Evolutionary conservation across 2,329 filamentous ascomycete genomes (phyloP).

Genomic region (Cladophialophora yegresii): DNA sequence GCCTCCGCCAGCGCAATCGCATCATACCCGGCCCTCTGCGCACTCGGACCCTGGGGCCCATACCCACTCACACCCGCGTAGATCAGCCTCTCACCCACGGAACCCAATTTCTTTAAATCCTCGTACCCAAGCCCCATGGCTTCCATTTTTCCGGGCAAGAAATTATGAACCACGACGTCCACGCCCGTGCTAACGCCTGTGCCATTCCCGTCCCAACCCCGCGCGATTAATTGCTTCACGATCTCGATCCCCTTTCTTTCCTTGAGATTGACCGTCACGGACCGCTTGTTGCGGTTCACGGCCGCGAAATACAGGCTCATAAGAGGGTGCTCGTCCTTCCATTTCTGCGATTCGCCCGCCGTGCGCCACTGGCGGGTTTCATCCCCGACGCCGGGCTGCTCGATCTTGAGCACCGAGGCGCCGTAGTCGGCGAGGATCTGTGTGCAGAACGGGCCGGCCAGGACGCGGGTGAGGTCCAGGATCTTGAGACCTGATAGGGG

Average conservation of each 20-base stretch:
- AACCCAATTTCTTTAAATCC: constrained; percentile 39
- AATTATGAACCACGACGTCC: constrained; percentile 34
- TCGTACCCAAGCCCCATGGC: constrained; percentile 47
- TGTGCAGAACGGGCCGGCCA: constrained; percentile 34
- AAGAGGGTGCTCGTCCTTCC: constrained; percentile 26
- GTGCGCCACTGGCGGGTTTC: constrained; percentile 35
- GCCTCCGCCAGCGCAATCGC: constrained; percentile 34
- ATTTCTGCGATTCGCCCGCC: constrained; percentile 28
- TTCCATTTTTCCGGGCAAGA: constrained; percentile 49
- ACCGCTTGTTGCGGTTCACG: constrained; percentile 35
- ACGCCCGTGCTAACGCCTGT: background rate
- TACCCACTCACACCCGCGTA: constrained; percentile 58
- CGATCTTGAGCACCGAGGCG: constrained; percentile 38
- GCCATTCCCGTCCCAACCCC: constrained; percentile 5
- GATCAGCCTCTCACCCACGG: constrained; percentile 48
- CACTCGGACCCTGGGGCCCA: constrained; percentile 49
- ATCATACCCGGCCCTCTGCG: constrained; percentile 34
- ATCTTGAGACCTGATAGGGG: constrained; percentile 27
- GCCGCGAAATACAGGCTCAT: constrained; percentile 42
- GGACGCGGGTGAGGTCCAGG: constrained; percentile 34
- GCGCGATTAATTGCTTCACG: constrained; percentile 19
- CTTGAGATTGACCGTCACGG: constrained; percentile 31
- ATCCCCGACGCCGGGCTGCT: constrained; percentile 32
- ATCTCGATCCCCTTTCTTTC: constrained; percentile 16
- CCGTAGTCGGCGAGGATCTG: constrained; percentile 36